phyloP scores from a whole-genome alignment of 2,329 filamentous ascomycete genomes.

The Moelleriella libera region DNA sequence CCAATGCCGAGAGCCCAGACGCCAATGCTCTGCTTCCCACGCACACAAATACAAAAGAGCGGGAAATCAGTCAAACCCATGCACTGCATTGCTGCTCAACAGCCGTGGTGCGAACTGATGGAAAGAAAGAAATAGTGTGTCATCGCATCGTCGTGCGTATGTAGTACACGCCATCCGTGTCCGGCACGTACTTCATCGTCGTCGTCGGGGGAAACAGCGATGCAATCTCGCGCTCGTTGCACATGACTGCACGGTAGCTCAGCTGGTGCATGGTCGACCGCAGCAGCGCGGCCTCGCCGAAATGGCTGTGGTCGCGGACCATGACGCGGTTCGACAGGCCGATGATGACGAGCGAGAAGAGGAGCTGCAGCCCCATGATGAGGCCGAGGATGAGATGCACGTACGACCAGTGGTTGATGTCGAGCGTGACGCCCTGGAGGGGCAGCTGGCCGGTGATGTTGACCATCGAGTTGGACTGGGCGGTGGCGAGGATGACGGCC shows the following conservation, averaged over 20 bases:
- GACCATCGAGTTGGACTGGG: constrained; percentile 14
- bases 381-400: constrained; percentile 18
- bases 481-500: constrained; percentile 19
- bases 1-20: no score
- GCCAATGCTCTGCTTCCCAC: no score
- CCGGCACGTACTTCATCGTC: constrained; percentile 4
- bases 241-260: constrained; percentile 7
- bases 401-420: constrained; percentile 17
- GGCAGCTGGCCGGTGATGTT: constrained; percentile 14
- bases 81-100: no score
- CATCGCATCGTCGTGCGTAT: background rate
- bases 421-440: constrained; percentile 14
- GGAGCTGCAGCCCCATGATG: constrained; percentile 15
- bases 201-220: constrained; percentile 2
- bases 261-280: constrained; percentile 7
- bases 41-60: no score
- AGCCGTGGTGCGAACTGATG: no score
- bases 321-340: constrained; percentile 13
- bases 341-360: constrained; percentile 11
- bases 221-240: constrained; percentile 7
- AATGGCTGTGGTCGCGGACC: constrained; percentile 11
- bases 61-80: no score
- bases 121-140: background rate
- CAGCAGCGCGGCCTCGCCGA: constrained; percentile 9
- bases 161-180: constrained; percentile 3